These are phyloP conservation scores for Capsicum baccatum DNA, from an alignment of 257 asterid genomes.

Conservation along the genomic window DNA sequence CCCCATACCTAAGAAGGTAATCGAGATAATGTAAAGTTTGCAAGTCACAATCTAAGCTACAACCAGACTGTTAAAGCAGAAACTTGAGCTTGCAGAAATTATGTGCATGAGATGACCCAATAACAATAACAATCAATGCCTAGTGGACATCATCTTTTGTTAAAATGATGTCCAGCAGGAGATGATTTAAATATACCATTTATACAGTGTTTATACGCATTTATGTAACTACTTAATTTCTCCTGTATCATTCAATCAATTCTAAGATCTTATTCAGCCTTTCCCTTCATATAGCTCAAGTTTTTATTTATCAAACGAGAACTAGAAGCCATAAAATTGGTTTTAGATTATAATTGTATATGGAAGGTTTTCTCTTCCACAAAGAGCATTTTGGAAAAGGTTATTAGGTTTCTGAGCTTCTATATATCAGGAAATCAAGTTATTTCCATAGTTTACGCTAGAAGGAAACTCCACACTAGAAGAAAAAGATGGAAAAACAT, in stretches of 20 bases:
- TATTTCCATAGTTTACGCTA: neutral
- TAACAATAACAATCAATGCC: too few relatives aligned
- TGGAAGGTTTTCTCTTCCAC: neutral
- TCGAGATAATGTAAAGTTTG: constrained; percentile 26
- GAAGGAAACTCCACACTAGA: neutral
- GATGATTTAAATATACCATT: too few relatives aligned
- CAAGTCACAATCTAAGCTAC: constrained; percentile 28
- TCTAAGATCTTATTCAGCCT: too few relatives aligned
- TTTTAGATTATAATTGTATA: neutral
- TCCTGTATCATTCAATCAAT: too few relatives aligned
- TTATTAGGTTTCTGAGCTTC: neutral
- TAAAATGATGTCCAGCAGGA: too few relatives aligned
- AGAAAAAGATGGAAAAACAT: neutral
- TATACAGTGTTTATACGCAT: too few relatives aligned
- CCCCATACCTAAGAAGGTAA: constrained; percentile 60
- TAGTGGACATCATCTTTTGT: too few relatives aligned
- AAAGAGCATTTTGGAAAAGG: neutral
- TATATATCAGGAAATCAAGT: neutral
- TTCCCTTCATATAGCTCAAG: too few relatives aligned
- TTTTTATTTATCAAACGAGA: too few relatives aligned
- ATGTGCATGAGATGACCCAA: neutral
- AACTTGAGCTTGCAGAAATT: neutral
- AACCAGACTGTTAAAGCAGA: constrained; percentile 5
- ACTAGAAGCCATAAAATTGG: neutral
- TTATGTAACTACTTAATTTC: too few relatives aligned